Evolutionary conservation across 805 yeast species (phyloP), one percentile per base, ranked within the genome.

Genomic region (Pichia californica): DNA sequence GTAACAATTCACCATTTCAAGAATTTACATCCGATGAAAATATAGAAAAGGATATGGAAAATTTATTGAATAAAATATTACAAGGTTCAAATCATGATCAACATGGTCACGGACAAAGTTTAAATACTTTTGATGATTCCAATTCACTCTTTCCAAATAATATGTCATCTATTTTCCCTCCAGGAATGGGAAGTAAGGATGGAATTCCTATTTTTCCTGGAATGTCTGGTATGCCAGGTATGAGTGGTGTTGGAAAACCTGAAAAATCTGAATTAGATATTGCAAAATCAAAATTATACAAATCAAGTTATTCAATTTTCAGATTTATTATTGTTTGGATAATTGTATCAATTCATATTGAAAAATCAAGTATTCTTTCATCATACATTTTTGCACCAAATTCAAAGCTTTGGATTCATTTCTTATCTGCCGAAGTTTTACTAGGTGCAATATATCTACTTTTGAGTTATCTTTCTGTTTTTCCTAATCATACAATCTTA

Each of bases 131-230:
- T 6, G 46, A 36, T 19, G 29, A 26, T 8, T 15, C 39, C 7
- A 26, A 26, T 37, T 11, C 19, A 18, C 19, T 27, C 15, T 32
- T 41, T 23, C 30, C 21, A 16, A 16, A 18, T 7, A 46, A 40
- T 15, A 40, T 51, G 10, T 37, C 58, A 1, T 51, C 61, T 3
- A 39, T 59, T 15, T 35, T 59, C 18, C 42, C 49, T 19, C 42
- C 49, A 26, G 27, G 26, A 2, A 30, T 33, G 25, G 9, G 10
- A 10, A 27, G 21, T n/a, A 25, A 20, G 16, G 5, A n/a, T 6
- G 30, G 27, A 13, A n/a, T 15, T 10, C 20, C 43, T 9, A 30
- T 31, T 15, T 21, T 35, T 1, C 31, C 30, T 14, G 31, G 26
- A 7, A 29, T 35, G 35, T 9, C 35, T 13, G 40, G 31, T 28